These are phyloP conservation scores for Wickerhamia fluorescens DNA, from an alignment of 805 yeast species.

Conservation along the genomic window DNA sequence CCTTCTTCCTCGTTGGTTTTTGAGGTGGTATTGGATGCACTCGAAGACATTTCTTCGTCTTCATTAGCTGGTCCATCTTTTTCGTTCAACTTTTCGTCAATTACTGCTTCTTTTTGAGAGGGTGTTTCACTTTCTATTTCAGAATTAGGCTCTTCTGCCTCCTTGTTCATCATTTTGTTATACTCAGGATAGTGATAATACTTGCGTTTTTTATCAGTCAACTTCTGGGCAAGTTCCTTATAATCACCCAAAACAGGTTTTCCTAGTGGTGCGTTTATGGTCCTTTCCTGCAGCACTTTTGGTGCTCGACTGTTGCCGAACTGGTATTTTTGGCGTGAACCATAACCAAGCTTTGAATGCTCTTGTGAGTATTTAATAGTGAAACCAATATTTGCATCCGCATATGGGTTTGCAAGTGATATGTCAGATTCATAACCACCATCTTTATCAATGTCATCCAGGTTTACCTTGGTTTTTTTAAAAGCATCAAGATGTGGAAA, in stretches of 20 bases:
- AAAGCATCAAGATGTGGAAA: conserved; percentile 29
- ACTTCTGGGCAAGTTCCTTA: conserved; percentile 16
- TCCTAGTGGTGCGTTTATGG: conserved; percentile 42
- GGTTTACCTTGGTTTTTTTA: no score
- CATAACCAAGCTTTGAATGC: no score
- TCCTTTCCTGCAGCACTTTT: conserved; percentile 8
- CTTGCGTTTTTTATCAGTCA: conserved; percentile 21
- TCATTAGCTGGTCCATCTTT: neutral
- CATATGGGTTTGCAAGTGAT: conserved; percentile 46
- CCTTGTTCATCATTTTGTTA: conserved; percentile 8
- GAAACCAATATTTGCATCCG: conserved; percentile 45
- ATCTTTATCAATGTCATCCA: conserved; percentile 14
- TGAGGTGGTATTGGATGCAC: conserved; percentile 2
- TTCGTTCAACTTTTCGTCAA: conserved; percentile 5
- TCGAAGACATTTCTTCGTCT: no score
- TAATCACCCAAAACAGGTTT: conserved; percentile 35
- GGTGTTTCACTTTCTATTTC: conserved; percentile 7
- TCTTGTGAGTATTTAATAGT: conserved; percentile 23
- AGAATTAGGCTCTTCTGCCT: conserved; percentile 7
- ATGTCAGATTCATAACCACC: conserved; percentile 40
- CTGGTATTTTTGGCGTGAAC: conserved; percentile 2
- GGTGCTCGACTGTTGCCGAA: conserved; percentile 1
- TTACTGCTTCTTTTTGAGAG: conserved; percentile 1
- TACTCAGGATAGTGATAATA: conserved; percentile 26
- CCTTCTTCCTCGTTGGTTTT: conserved; percentile 12